Percentiles rank a stretch among this genome's conserved stretches.
Conservation (phyloP, 2,329 filamentous ascomycete genomes). For the Trichoderma brevicompactum region DNA sequence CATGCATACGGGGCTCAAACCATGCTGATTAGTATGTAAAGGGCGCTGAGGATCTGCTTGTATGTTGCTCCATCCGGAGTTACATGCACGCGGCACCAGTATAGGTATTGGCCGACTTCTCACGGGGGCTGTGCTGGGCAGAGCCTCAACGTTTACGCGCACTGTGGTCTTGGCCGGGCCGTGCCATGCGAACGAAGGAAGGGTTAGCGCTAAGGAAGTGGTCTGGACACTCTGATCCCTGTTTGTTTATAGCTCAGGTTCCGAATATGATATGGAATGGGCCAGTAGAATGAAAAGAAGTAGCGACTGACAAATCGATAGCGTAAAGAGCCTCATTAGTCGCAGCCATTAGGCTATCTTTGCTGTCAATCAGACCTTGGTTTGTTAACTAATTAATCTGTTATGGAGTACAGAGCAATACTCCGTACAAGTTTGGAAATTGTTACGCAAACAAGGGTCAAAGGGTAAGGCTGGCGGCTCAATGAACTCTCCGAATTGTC, state of each 20-base stretch:
- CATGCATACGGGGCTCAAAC: slow-evolving; percentile 12
- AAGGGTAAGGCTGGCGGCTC: background rate
- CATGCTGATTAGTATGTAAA: background rate
- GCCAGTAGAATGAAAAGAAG: background rate
- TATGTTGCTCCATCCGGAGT: background rate
- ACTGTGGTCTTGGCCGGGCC: slow-evolving; percentile 21
- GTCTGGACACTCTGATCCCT: background rate
- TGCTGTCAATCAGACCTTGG: background rate
- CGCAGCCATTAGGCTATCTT: background rate
- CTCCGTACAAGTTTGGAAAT: background rate
- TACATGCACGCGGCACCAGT: background rate
- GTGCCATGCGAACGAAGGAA: slow-evolving; percentile 18
- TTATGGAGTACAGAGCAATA: no score
- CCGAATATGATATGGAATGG: background rate
- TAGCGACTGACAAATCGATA: background rate
- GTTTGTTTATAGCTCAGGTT: background rate
- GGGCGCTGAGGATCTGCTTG: background rate
- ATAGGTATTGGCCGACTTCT: background rate
- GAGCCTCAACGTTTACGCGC: slow-evolving; percentile 19
- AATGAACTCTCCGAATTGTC: background rate
- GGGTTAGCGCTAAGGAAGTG: slow-evolving; percentile 5
- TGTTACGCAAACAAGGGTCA: background rate
- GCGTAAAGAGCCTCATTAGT: background rate
- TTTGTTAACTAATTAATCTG: background rate
- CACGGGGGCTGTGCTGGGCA: slow-evolving; percentile 19